phyloP scores from a whole-genome alignment of 768 basidiomycete genomes.

The Nidularia pulvinata region DNA sequence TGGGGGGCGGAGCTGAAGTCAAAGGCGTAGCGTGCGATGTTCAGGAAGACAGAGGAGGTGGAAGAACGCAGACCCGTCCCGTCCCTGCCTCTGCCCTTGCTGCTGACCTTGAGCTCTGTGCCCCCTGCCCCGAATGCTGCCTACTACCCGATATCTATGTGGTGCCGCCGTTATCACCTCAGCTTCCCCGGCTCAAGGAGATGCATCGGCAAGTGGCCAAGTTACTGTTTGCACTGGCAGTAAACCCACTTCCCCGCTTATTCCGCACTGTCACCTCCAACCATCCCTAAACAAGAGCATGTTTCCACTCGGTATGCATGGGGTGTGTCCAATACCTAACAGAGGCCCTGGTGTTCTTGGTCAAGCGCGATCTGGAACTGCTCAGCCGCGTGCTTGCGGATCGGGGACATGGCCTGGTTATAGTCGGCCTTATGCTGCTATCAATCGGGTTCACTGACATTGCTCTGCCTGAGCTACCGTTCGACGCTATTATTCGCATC shows the following conservation, averaged over 20 bases:
- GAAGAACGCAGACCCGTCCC: too few relatives aligned
- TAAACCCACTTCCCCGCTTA: constrained; percentile 25
- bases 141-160: background rate
- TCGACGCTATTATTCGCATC: constrained; percentile 64
- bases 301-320: constrained; percentile 21
- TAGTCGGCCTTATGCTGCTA: constrained; percentile 37
- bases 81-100: too few relatives aligned
- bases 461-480: constrained; percentile 42
- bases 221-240: constrained; percentile 1
- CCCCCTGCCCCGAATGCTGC: background rate
- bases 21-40: background rate
- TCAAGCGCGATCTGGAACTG: constrained; percentile 41
- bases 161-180: too few relatives aligned
- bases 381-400: constrained; percentile 43
- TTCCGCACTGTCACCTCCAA: constrained; percentile 47
- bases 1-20: background rate
- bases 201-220: background rate
- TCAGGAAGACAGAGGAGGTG: background rate
- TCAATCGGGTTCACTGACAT: constrained; percentile 25
- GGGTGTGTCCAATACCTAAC: constrained; percentile 41
- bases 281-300: constrained; percentile 29
- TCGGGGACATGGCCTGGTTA: constrained; percentile 35
- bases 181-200: too few relatives aligned
- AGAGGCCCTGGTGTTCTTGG: constrained; percentile 46
- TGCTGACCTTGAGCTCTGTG: too few relatives aligned